Percentiles rank a stretch among this genome's conserved stretches.
phyloP scores from a whole-genome alignment of 805 yeast species.

The Cyberlindnera meyerae region DNA sequence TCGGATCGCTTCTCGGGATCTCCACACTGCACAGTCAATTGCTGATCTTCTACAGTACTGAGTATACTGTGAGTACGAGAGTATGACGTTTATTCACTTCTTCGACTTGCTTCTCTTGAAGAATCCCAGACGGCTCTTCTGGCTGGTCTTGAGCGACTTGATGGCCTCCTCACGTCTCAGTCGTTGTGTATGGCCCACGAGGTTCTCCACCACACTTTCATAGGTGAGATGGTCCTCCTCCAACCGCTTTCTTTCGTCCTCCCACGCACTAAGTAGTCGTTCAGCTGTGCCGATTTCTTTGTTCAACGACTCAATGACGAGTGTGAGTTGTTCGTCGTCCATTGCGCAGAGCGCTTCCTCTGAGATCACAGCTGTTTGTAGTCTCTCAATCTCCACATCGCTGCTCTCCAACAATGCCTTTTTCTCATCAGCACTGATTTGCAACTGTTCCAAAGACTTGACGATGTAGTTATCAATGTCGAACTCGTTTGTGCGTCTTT shows the following conservation, averaged over 20 bases:
- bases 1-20: too few species aligned
- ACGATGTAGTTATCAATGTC: slow-evolving; percentile 20
- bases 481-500: slow-evolving; percentile 20
- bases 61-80: too few species aligned
- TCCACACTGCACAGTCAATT: too few species aligned
- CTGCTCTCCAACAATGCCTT: slow-evolving; percentile 23
- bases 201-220: slow-evolving; percentile 82
- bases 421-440: slow-evolving; percentile 30
- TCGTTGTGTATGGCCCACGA: slow-evolving; percentile 87
- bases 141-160: slow-evolving; percentile 28
- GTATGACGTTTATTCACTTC: too few species aligned
- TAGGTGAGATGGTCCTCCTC: slow-evolving; percentile 67
- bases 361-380: slow-evolving; percentile 10
- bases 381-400: slow-evolving; percentile 17
- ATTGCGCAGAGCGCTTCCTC: slow-evolving; percentile 23
- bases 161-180: slow-evolving; percentile 49
- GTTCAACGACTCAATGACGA: slow-evolving; percentile 31
- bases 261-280: slow-evolving; percentile 45
- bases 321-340: slow-evolving; percentile 32
- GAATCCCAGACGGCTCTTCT: slow-evolving; percentile 12
- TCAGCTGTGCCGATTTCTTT: slow-evolving; percentile 34
- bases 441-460: slow-evolving; percentile 27
- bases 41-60: too few species aligned
- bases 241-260: slow-evolving; percentile 42
- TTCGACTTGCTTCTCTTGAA: slow-evolving; percentile 16